Conservation (phyloP, 306 rosid genomes). For the Canavalia ensiformis region DNA sequence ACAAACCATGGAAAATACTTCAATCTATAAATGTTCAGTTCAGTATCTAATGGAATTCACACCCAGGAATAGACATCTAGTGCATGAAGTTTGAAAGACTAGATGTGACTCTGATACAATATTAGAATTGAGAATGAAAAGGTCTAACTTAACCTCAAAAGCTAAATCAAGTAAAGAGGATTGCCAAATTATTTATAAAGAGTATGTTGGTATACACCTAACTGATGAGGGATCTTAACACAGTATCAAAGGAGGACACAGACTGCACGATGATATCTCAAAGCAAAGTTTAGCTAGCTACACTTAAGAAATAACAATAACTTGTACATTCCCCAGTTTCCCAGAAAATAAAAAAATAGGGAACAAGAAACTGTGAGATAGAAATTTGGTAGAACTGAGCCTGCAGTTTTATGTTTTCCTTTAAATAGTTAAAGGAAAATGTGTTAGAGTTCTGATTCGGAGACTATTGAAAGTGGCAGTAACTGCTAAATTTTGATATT, state of each 20-base stretch:
- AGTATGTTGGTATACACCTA: neutral
- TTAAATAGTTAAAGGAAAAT: constrained; percentile 26
- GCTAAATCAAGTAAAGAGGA: neutral
- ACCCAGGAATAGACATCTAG: neutral
- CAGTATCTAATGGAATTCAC: neutral
- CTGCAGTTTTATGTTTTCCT: neutral
- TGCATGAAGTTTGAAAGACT: constrained; percentile 3
- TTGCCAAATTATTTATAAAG: neutral
- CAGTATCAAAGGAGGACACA: neutral
- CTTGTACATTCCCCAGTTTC: constrained; percentile 28
- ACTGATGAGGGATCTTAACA: neutral
- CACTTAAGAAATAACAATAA: constrained; percentile 19
- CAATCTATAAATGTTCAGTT: constrained; percentile 27
- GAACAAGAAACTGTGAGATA: constrained; percentile 23
- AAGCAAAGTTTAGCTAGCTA: constrained; percentile 21
- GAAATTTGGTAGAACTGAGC: constrained; percentile 9
- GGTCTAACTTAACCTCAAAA: neutral
- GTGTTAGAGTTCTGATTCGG: neutral
- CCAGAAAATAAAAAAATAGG: neutral
- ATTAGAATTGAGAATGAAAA: neutral
- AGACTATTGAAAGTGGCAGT: neutral
- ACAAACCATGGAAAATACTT: constrained; percentile 44
- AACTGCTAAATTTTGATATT: constrained; percentile 18
- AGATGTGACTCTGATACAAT: neutral
- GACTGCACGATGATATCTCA: constrained; percentile 1